Conservation (phyloP, 768 basidiomycete species). For the Mycena capillaripes region DNA sequence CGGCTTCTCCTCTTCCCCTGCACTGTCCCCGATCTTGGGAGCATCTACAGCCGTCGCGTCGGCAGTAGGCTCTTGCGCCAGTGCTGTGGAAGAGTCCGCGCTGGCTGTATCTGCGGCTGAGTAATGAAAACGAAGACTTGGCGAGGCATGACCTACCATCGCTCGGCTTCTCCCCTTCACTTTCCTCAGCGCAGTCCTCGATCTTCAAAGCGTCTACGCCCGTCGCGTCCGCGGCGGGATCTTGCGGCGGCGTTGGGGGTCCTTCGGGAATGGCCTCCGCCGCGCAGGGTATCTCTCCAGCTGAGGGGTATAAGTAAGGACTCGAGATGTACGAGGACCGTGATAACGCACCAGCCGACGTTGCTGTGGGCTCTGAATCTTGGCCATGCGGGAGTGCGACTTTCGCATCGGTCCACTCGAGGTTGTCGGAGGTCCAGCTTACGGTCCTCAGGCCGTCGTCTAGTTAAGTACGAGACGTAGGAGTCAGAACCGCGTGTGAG, state of each 20-base stretch:
- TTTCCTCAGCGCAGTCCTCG: neutral
- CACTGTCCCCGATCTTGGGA: neutral
- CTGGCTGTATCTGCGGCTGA: no score
- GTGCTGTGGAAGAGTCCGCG: neutral
- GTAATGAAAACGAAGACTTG: no score
- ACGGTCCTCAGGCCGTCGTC: neutral
- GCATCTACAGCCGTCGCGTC: neutral
- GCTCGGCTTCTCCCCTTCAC: no score
- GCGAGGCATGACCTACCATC: no score
- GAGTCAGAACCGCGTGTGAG: neutral
- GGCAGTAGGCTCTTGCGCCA: neutral
- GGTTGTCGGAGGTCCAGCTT: slow-evolving; percentile 7
- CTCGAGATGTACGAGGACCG: no score
- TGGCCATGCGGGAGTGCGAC: no score
- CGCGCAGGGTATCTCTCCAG: neutral
- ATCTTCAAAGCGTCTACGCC: neutral
- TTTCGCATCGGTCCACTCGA: slow-evolving; percentile 10
- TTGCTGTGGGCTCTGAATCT: no score
- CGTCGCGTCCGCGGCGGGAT: neutral
- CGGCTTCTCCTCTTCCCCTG: neutral
- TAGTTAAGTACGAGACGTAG: neutral
- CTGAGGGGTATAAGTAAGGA: neutral
- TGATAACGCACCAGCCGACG: no score
- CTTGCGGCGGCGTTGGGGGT: neutral
- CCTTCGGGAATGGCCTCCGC: neutral